A percentile compares a stretch with the other conserved stretches of the same genome.
These are phyloP conservation scores for Candida hispaniensis DNA, from an alignment of 805 yeast species.

Conservation along the genomic window DNA sequence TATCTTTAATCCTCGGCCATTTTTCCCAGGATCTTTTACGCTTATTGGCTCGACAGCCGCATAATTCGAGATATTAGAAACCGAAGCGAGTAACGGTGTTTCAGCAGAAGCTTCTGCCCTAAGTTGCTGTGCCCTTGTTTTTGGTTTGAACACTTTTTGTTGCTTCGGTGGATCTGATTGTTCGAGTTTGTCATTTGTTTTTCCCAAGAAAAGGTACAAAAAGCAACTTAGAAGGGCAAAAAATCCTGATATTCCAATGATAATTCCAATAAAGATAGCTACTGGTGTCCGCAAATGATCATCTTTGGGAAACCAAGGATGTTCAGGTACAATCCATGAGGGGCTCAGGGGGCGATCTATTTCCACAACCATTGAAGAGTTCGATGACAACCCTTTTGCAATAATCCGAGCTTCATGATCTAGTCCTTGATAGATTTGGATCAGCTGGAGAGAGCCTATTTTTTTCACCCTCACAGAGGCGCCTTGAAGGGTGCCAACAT, in stretches of 20 bases:
- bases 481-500: conserved; percentile 22
- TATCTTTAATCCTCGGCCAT: conserved; percentile 13
- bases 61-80: not conserved
- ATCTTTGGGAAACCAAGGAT: conserved; percentile 23
- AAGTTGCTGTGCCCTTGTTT: conserved; percentile 2
- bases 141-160: conserved; percentile 1
- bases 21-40: conserved; percentile 8
- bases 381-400: conserved; percentile 21
- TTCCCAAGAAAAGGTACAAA: conserved; percentile 11
- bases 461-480: conserved; percentile 19
- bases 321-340: conserved; percentile 25
- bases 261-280: conserved; percentile 21
- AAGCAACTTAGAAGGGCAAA: conserved; percentile 8
- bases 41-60: conserved; percentile 14
- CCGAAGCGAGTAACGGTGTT: conserved; percentile 11
- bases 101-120: conserved; percentile 4
- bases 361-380: conserved; percentile 26
- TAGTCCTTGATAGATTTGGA: conserved; percentile 21
- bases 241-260: conserved; percentile 10
- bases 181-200: conserved; percentile 1
- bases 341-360: conserved; percentile 29
- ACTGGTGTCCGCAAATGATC: conserved; percentile 26
- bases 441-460: conserved; percentile 23
- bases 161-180: not conserved
- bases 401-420: conserved; percentile 21